These are phyloP conservation scores for Durotheca rogersii DNA, from an alignment of 495 filamentous ascomycete genomes.

Conservation along the genomic window DNA sequence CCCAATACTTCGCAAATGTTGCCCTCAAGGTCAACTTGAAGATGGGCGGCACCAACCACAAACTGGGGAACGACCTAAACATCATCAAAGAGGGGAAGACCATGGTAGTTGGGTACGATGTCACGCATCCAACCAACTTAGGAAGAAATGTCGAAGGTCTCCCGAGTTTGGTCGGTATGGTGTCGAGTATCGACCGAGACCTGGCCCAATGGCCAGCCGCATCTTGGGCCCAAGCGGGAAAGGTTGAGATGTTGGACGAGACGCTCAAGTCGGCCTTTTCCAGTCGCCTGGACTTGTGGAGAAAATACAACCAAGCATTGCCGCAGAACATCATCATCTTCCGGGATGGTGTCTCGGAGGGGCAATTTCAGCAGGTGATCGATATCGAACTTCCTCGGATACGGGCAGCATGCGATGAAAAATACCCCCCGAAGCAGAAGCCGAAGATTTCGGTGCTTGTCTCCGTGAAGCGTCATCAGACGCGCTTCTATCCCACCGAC, in stretches of 20 bases:
- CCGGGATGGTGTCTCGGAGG: constrained; percentile 89
- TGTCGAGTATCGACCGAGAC: constrained; percentile 63
- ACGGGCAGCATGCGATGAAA: constrained; percentile 55
- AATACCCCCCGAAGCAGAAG: constrained; percentile 52
- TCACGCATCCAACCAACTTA: constrained; percentile 83
- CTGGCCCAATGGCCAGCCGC: constrained; percentile 70
- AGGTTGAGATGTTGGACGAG: constrained; percentile 61
- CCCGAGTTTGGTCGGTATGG: constrained; percentile 75
- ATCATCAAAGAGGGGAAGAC: constrained; percentile 59
- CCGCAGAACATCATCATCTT: constrained; percentile 82
- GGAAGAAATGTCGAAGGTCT: constrained; percentile 46
- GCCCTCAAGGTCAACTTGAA: constrained; percentile 86
- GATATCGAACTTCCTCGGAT: constrained; percentile 47
- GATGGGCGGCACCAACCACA: constrained; percentile 76
- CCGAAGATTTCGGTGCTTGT: constrained; percentile 64
- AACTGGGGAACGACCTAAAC: constrained; percentile 49
- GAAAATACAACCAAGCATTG: constrained; percentile 49
- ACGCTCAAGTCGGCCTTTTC: constrained; percentile 56
- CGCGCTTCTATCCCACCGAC: constrained; percentile 69
- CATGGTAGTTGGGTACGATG: constrained; percentile 86
- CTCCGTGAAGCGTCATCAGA: constrained; percentile 89
- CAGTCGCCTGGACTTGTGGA: constrained; percentile 63
- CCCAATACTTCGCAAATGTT: constrained; percentile 69
- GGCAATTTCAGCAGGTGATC: constrained; percentile 71
- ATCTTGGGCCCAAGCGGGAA: constrained; percentile 56